A percentile compares a stretch with the other conserved stretches of the same genome.
phyloP scores from a whole-genome alignment of 2,329 filamentous ascomycete species.

The Hymenoscyphus fraxineus region DNA sequence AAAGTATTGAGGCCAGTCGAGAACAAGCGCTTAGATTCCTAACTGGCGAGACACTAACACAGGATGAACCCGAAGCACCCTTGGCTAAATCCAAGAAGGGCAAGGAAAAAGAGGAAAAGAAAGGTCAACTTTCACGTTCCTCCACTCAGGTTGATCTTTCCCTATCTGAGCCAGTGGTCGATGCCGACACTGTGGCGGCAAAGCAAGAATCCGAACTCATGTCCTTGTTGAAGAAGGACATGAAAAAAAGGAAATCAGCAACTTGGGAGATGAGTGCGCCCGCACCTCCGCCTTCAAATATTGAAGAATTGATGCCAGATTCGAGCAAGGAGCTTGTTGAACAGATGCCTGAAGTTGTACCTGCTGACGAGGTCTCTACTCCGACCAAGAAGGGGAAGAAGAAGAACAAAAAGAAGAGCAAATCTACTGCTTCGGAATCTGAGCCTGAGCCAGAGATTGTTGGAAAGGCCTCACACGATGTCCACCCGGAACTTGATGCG shows the following conservation, averaged over 20 bases:
- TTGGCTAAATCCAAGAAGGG: constrained; percentile 16
- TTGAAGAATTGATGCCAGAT: not conserved
- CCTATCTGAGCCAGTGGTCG: constrained; percentile 17
- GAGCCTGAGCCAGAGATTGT: not conserved
- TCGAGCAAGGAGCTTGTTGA: constrained; percentile 6
- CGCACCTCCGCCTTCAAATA: not conserved
- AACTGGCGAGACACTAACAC: constrained; percentile 8
- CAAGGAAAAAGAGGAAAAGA: constrained; percentile 18
- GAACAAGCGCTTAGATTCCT: constrained; percentile 18
- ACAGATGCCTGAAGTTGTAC: not conserved
- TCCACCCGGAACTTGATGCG: not conserved
- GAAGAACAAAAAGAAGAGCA: constrained; percentile 26
- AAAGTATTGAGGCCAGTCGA: constrained; percentile 25
- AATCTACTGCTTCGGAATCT: constrained; percentile 6
- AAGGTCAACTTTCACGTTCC: constrained; percentile 12
- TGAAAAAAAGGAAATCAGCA: constrained; percentile 23
- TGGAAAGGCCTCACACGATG: not conserved
- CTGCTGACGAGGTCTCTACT: constrained; percentile 13
- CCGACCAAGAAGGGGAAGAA: constrained; percentile 36
- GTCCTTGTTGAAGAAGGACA: constrained; percentile 22
- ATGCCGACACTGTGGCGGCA: not conserved
- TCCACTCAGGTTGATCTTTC: constrained; percentile 16
- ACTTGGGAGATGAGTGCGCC: constrained; percentile 12
- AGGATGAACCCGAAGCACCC: constrained; percentile 4
- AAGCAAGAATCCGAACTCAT: constrained; percentile 10